A percentile compares a stretch with the other conserved stretches of the same genome.
Evolutionary conservation across 768 basidiomycete species (phyloP).

Genomic region (Suillus clintonianus): DNA sequence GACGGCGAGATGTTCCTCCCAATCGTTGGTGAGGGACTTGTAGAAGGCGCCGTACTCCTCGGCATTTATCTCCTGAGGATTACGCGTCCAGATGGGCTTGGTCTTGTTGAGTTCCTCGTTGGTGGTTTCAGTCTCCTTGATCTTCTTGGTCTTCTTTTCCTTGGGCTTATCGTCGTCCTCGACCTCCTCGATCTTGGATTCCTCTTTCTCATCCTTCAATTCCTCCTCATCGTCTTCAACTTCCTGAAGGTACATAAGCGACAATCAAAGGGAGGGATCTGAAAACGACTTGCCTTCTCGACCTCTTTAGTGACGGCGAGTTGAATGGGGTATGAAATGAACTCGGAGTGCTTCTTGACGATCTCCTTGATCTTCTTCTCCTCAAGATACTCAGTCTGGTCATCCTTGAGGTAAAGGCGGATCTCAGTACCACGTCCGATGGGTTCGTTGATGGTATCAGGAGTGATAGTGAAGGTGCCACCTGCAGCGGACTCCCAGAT

Average conservation of each 20-base stretch:
- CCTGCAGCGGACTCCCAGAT: slow-evolving; percentile 99
- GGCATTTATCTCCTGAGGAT: slow-evolving; percentile 87
- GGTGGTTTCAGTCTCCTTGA: slow-evolving; percentile 84
- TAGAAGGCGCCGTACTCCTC: slow-evolving; percentile 98
- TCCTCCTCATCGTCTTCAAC: slow-evolving; percentile 84
- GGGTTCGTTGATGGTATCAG: slow-evolving; percentile 84
- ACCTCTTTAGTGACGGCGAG: slow-evolving; percentile 98
- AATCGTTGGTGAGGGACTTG: slow-evolving; percentile 99
- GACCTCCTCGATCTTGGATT: slow-evolving; percentile 80
- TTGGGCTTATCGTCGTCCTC: slow-evolving; percentile 85
- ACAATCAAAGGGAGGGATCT: not conserved
- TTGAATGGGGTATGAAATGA: slow-evolving; percentile 99
- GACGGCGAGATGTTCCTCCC: slow-evolving; percentile 99
- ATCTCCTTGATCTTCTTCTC: slow-evolving; percentile 99
- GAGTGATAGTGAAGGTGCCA: slow-evolving; percentile 98
- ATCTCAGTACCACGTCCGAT: slow-evolving; percentile 94
- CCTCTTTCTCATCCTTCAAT: slow-evolving; percentile 68
- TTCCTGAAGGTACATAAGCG: slow-evolving; percentile 51
- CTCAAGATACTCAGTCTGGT: slow-evolving; percentile 98
- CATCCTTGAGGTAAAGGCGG: slow-evolving; percentile 93
- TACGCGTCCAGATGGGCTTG: slow-evolving; percentile 99
- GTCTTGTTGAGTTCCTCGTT: slow-evolving; percentile 99
- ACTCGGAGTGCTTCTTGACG: slow-evolving; percentile 99
- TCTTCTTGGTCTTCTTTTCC: slow-evolving; percentile 91
- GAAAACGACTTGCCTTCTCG: slow-evolving; percentile 75